These are phyloP conservation scores for Zygotorulaspora sp. DNA, from an alignment of 805 yeast genomes.

Conservation along the genomic window DNA sequence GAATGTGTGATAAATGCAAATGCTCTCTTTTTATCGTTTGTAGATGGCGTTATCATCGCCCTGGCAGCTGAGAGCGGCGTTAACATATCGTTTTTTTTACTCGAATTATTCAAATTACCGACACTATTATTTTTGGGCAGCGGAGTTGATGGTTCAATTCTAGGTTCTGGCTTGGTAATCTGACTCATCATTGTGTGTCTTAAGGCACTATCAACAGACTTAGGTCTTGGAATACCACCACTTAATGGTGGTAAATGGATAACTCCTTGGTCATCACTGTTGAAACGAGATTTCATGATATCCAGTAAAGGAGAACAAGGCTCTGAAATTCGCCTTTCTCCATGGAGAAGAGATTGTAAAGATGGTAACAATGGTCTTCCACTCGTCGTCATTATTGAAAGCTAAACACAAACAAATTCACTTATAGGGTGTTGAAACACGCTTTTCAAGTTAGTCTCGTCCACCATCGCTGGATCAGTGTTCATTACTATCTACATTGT, in stretches of 20 bases:
- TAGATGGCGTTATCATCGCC: conserved; percentile 32
- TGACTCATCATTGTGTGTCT: conserved; percentile 19
- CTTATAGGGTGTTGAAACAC: no score
- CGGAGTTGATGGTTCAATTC: conserved; percentile 19
- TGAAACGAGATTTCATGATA: conserved; percentile 18
- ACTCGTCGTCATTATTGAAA: conserved; percentile 4
- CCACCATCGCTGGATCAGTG: not conserved
- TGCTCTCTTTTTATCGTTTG: conserved; percentile 35
- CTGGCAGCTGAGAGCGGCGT: conserved; percentile 35
- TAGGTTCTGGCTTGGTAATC: not conserved
- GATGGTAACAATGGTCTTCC: conserved; percentile 20
- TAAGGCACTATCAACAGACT: conserved; percentile 26
- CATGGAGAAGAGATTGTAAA: conserved; percentile 18
- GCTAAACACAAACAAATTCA: no score
- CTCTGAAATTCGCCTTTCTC: conserved; percentile 13
- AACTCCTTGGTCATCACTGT: conserved; percentile 25
- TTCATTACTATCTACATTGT: not conserved
- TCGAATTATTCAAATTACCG: conserved; percentile 6
- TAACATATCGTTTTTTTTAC: conserved; percentile 22
- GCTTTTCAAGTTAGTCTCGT: no score
- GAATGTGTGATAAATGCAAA: conserved; percentile 94
- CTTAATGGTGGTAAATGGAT: conserved; percentile 32
- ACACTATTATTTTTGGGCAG: conserved; percentile 13
- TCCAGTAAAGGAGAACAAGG: conserved; percentile 24
- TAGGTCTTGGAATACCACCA: conserved; percentile 18